These are phyloP conservation scores for Arabidopsis hybrid DNA, from an alignment of 441 rosid genomes.

Conservation along the genomic window DNA sequence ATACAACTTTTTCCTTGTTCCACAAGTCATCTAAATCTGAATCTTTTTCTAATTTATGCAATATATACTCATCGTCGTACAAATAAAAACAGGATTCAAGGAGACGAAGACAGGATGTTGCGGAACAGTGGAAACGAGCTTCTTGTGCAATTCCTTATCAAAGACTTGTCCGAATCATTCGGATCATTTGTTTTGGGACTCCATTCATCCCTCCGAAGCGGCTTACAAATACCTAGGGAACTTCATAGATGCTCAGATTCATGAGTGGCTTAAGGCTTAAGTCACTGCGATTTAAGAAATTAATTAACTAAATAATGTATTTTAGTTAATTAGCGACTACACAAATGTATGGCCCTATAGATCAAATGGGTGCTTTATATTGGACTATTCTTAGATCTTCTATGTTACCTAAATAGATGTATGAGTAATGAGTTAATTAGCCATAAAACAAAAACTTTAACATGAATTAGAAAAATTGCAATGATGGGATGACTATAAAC, in stretches of 20 bases:
- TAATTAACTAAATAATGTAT: neutral
- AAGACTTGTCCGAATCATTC: slow-evolving; percentile 47
- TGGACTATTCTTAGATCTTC: neutral
- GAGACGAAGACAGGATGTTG: slow-evolving; percentile 48
- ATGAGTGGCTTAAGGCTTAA: slow-evolving; percentile 23
- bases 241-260: slow-evolving; percentile 12
- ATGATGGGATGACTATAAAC: neutral
- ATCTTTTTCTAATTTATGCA: neutral
- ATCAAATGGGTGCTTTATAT: neutral
- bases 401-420: neutral
- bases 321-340: neutral
- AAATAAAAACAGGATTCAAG: slow-evolving; percentile 19
- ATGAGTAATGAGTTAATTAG: neutral
- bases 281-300: neutral
- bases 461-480: neutral
- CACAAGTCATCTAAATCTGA: neutral
- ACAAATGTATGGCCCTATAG: neutral
- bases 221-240: slow-evolving; percentile 39
- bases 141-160: slow-evolving; percentile 41
- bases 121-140: slow-evolving; percentile 45
- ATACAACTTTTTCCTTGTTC: neutral
- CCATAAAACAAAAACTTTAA: neutral
- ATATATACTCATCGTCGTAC: neutral
- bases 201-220: slow-evolving; percentile 54
- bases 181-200: slow-evolving; percentile 54